Evolutionary conservation across 2,329 filamentous ascomycete species (phyloP), one percentile per base, ranked within the genome.

Genomic region (Colletotrichum sp.): DNA sequence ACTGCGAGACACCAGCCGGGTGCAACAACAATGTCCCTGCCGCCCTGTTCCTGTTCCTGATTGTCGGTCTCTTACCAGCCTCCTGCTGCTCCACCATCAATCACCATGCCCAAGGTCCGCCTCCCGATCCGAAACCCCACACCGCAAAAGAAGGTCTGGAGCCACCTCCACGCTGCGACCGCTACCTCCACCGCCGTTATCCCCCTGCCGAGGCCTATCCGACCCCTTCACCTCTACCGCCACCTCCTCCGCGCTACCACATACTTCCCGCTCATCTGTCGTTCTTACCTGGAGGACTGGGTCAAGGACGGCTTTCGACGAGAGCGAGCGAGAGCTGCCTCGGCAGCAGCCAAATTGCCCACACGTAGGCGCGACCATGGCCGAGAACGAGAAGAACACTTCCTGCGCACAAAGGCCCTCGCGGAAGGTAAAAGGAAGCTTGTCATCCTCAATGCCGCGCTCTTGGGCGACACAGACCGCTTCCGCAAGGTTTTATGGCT

Each of bases 171-270:
- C 4, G 34, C 56, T 4, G 36, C 12, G 5, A 52, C 26, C 28
- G 61, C 65, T 85, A 82, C 81, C 82, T 65, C 56, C 14, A 28
- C 56, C 3, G 34, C 63, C 12, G 63, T 64, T 38, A 81, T 82
- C 28, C 83, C 81, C 66, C 82, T 86, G 26, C 81, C 81, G 21
- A 79, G 81, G 52, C 83, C 84, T 13, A 76, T 70, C 12, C 80
- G 78, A 1, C 76, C 85, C 5, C 78, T 87, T 16, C 87, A 89
- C 78, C 82, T 91, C 62, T 93, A 92, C 81, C 88, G 92, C 71
- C 87, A 90, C 73, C 84, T 93, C 26, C 89, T 93, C 43, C 90
- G 92, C 74, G 90, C 92, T 83, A 85, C 87, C 52, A 88, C 89
- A 32, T 93, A 93, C 79, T 88, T 93, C 4, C 90, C 91, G 2